A percentile compares a stretch with the other conserved stretches of the same genome.
These are phyloP conservation scores for Oryza rufipogon DNA, from an alignment of 176 grass and related monocot species.

Conservation along the genomic window DNA sequence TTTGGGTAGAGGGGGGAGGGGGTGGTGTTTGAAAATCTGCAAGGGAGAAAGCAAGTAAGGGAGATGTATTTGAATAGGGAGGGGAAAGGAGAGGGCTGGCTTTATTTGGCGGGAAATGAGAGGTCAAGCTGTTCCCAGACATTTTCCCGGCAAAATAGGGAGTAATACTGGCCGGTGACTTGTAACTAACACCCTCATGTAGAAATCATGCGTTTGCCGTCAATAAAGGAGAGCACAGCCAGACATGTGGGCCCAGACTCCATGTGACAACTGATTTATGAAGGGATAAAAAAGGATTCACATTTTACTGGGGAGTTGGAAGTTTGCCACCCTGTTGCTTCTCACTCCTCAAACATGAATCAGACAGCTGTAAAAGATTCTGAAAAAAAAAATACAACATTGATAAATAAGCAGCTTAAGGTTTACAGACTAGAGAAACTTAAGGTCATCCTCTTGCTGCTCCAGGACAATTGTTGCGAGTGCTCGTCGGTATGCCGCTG, in stretches of 20 bases:
- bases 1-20: no score
- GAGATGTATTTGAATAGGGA: no score
- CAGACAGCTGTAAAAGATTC: neutral
- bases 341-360: neutral
- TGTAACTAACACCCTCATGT: no score
- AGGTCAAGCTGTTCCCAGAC: no score
- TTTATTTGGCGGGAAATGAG: no score
- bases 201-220: no score
- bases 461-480: slow-evolving; percentile 69
- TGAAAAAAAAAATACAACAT: neutral
- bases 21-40: no score
- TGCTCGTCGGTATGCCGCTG: slow-evolving; percentile 58
- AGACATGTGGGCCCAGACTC: neutral
- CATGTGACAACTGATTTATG: neutral
- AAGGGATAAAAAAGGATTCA: neutral
- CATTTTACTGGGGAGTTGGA: neutral
- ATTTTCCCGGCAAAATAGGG: no score
- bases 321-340: neutral
- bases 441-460: slow-evolving; percentile 61
- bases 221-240: no score
- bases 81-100: no score
- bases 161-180: no score
- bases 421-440: slow-evolving; percentile 54
- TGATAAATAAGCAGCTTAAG: neutral
- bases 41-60: no score